Evolutionary conservation across 2,329 filamentous ascomycete species (phyloP).

Genomic region (Colletotrichum sp.): DNA sequence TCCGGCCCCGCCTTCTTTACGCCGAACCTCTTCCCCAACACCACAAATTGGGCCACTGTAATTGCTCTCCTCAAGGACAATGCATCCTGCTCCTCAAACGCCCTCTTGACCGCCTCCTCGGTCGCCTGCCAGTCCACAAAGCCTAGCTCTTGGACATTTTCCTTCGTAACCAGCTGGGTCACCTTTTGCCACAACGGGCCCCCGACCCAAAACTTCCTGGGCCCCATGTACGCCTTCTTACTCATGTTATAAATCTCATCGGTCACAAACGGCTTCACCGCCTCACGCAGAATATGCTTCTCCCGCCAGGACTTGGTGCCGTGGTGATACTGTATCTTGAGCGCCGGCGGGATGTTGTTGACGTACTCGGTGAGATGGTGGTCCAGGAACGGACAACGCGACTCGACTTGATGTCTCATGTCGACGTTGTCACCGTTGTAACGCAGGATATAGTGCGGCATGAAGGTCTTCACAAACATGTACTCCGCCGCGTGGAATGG

Average conservation of each 20-base stretch:
- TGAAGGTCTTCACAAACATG: background rate
- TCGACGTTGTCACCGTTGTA: constrained; percentile 37
- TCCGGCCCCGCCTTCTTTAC: background rate
- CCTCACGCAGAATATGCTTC: constrained; percentile 57
- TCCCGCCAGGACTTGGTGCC: constrained; percentile 34
- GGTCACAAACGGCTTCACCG: constrained; percentile 36
- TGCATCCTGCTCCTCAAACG: background rate
- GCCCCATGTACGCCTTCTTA: constrained; percentile 37
- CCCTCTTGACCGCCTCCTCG: background rate
- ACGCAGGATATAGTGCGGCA: constrained; percentile 34
- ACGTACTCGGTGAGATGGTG: constrained; percentile 32
- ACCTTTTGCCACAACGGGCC: background rate
- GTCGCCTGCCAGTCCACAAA: background rate
- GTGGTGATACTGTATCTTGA: background rate
- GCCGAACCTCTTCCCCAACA: background rate
- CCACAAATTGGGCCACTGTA: background rate
- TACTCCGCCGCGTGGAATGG: background rate
- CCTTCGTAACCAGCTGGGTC: background rate
- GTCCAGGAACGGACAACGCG: constrained; percentile 37
- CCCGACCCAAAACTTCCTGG: background rate
- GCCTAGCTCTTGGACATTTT: background rate
- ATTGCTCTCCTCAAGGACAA: background rate
- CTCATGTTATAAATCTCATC: constrained; percentile 51
- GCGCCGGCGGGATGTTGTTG: background rate
- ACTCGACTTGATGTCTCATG: constrained; percentile 39